Evolutionary conservation across 306 rosid species (phyloP).

Genomic region (Prosopis cineraria): DNA sequence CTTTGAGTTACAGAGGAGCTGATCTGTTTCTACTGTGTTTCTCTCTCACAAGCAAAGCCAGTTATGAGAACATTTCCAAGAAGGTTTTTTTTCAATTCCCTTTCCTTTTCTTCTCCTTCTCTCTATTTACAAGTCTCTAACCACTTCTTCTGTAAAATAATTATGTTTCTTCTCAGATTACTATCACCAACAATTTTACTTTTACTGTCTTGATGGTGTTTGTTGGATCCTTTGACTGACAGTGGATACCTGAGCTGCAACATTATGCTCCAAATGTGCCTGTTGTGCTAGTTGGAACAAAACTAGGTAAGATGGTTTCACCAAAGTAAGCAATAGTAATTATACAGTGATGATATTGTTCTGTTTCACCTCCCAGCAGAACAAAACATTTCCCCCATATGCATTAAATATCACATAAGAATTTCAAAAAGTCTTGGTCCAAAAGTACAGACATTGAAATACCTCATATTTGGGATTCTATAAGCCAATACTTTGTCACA

Average conservation of each 20-base stretch:
- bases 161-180: not conserved
- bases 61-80: slow-evolving; percentile 87
- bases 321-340: not conserved
- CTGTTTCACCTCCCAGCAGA: not conserved
- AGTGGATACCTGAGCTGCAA: slow-evolving; percentile 82
- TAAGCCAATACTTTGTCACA: too few relatives aligned
- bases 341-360: not conserved
- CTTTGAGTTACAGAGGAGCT: slow-evolving; percentile 95
- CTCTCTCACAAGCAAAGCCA: slow-evolving; percentile 90
- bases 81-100: slow-evolving; percentile 62
- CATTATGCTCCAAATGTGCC: slow-evolving; percentile 83
- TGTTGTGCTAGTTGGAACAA: slow-evolving; percentile 75
- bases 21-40: slow-evolving; percentile 91
- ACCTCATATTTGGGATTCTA: too few relatives aligned
- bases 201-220: not conserved
- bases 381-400: not conserved
- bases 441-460: not conserved
- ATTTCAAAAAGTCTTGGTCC: not conserved
- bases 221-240: slow-evolving; percentile 31
- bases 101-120: not conserved
- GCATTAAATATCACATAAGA: not conserved
- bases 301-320: slow-evolving; percentile 57
- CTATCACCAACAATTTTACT: not conserved
- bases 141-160: not conserved
- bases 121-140: not conserved